Evolutionary conservation across 2,329 filamentous ascomycete species (phyloP).

Genomic region (Chaetomiaceae sp.): DNA sequence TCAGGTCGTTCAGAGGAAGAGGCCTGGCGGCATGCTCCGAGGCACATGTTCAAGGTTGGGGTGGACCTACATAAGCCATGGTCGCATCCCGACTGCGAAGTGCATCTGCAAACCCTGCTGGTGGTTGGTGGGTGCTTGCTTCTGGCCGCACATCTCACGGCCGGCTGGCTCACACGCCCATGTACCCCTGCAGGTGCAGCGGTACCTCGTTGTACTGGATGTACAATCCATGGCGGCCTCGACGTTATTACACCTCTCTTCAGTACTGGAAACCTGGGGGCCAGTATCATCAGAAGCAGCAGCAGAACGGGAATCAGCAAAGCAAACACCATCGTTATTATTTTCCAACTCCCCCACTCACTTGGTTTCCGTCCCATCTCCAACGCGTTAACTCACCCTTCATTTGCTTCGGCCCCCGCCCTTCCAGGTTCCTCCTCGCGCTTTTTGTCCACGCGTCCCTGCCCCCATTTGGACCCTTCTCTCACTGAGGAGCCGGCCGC

Average conservation of each 20-base stretch:
- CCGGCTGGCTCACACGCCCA: constrained; percentile 12
- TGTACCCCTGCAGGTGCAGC: constrained; percentile 25
- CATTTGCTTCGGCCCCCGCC: constrained; percentile 21
- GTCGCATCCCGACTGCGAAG: constrained; percentile 23
- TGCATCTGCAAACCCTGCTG: constrained; percentile 18
- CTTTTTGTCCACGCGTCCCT: constrained; percentile 12
- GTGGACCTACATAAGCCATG: neutral
- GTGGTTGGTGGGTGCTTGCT: constrained; percentile 9
- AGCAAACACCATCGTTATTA: constrained; percentile 12
- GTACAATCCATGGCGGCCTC: constrained; percentile 12
- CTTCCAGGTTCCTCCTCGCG: constrained; percentile 10
- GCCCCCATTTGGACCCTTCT: constrained; percentile 9
- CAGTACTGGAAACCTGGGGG: neutral
- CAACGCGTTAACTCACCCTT: constrained; percentile 1
- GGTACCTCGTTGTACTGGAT: constrained; percentile 28
- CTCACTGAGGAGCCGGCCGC: neutral
- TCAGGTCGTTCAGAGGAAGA: neutral
- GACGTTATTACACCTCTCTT: constrained; percentile 9
- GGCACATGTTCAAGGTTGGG: neutral
- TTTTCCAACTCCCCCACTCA: constrained; percentile 8
- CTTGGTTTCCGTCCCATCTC: constrained; percentile 14
- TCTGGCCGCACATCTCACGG: constrained; percentile 3
- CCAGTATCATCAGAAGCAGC: constrained; percentile 5
- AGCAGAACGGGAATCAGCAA: constrained; percentile 13
- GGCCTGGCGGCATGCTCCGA: neutral